phyloP scores from a whole-genome alignment of 2,329 filamentous ascomycete species.

The Ilyonectria sp. region DNA sequence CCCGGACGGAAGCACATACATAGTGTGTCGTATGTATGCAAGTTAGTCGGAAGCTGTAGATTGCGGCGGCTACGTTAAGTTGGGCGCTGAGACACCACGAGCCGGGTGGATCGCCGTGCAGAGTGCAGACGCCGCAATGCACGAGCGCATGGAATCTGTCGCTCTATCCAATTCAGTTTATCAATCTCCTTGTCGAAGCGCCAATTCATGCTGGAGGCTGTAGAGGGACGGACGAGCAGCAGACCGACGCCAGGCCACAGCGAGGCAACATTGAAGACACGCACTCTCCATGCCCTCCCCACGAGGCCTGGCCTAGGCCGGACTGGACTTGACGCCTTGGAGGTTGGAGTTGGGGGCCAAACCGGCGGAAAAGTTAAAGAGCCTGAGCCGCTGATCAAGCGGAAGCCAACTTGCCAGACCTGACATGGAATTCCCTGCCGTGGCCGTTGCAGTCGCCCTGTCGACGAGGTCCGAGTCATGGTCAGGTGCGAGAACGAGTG shows the following conservation, averaged over 20 bases:
- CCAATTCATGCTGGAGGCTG: neutral
- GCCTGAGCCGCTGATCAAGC: neutral
- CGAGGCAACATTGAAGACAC: neutral
- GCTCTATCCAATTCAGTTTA: neutral
- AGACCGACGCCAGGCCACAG: neutral
- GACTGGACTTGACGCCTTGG: slow-evolving; percentile 18
- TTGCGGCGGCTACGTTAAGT: neutral
- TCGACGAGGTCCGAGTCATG: slow-evolving; percentile 10
- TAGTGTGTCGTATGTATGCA: neutral
- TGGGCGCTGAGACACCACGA: slow-evolving; percentile 42
- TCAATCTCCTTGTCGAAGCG: neutral
- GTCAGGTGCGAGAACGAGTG: neutral
- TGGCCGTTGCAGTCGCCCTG: neutral
- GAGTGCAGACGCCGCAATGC: neutral
- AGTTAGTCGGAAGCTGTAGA: neutral
- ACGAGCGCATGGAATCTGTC: slow-evolving; percentile 9
- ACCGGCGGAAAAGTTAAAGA: neutral
- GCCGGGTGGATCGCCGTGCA: slow-evolving; percentile 30
- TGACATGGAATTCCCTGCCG: slow-evolving; percentile 6
- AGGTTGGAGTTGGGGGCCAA: neutral
- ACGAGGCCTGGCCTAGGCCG: neutral
- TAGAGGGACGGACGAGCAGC: neutral
- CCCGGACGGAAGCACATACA: slow-evolving; percentile 11
- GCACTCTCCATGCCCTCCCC: neutral
- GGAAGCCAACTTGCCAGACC: neutral